phyloP scores from a whole-genome alignment of 805 yeast species.

The Ogataea dorogensis region DNA sequence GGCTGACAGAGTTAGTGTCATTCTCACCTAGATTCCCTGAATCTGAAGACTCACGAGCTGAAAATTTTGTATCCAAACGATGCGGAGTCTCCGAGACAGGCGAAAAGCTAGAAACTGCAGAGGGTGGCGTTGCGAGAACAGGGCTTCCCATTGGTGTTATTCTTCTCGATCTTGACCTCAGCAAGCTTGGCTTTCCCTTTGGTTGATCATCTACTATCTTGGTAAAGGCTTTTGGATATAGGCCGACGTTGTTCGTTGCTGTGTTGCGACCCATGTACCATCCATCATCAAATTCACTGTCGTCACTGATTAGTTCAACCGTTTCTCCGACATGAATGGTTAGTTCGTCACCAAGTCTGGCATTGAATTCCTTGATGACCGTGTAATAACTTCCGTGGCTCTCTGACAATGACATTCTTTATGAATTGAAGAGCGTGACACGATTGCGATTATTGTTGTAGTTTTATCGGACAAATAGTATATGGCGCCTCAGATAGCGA shows the following conservation, averaged over 20 bases:
- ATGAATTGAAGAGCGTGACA: too few species aligned
- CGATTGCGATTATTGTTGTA: too few species aligned
- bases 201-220: conserved; percentile 25
- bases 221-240: conserved; percentile 90
- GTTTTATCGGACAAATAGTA: too few species aligned
- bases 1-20: background rate
- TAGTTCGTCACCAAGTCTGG: conserved; percentile 88
- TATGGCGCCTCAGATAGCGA: too few species aligned
- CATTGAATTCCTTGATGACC: conserved; percentile 83
- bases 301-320: conserved; percentile 87
- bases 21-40: background rate
- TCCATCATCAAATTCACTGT: conserved; percentile 90
- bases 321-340: conserved; percentile 78
- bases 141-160: conserved; percentile 31
- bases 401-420: conserved; percentile 7
- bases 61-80: background rate
- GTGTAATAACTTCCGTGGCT: conserved; percentile 34
- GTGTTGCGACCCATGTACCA: conserved; percentile 93
- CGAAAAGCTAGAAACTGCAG: conserved; percentile 10
- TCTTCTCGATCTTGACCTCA: conserved; percentile 62
- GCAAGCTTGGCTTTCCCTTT: conserved; percentile 37
- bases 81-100: conserved; percentile 1
- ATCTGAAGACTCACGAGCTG: background rate
- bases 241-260: conserved; percentile 70
- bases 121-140: conserved; percentile 19